Evolutionary conservation across 164 flowering plant genomes (phyloP).

Genomic region (Echeveria elegans): DNA sequence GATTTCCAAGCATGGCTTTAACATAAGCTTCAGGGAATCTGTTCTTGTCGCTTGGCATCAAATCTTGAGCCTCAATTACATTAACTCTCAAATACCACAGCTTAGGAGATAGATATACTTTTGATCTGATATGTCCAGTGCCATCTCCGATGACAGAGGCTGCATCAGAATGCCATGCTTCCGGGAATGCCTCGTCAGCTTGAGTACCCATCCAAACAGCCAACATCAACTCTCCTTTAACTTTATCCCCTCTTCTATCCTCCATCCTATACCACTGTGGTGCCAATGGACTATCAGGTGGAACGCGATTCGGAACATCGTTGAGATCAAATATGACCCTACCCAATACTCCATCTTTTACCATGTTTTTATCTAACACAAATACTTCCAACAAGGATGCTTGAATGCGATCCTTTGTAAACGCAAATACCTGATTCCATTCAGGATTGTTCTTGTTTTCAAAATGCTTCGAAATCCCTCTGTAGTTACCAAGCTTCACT

Average conservation of each 20-base stretch:
- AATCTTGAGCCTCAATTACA: not conserved
- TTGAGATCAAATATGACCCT: slow-evolving; percentile 44
- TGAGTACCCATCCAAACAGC: too few species aligned
- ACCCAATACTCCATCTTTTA: slow-evolving; percentile 64
- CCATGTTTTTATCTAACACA: slow-evolving; percentile 69
- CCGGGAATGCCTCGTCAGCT: not conserved
- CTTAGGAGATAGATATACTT: not conserved
- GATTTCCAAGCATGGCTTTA: not conserved
- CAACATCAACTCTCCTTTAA: slow-evolving; percentile 64
- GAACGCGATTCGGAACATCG: slow-evolving; percentile 64
- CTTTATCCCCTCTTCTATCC: slow-evolving; percentile 42
- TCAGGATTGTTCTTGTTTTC: slow-evolving; percentile 68
- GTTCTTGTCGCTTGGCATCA: not conserved
- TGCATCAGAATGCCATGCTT: not conserved
- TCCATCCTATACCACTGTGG: slow-evolving; percentile 80
- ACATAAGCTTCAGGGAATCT: slow-evolving; percentile 3
- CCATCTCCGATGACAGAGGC: not conserved
- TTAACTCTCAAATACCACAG: not conserved
- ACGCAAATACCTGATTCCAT: slow-evolving; percentile 86
- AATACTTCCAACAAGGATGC: slow-evolving; percentile 58
- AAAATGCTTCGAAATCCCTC: slow-evolving; percentile 57
- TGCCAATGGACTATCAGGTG: slow-evolving; percentile 78
- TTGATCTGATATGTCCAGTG: not conserved
- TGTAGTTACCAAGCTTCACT: slow-evolving; percentile 76
- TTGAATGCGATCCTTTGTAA: slow-evolving; percentile 77